These are phyloP conservation scores for Daldinia decipiens DNA, from an alignment of 495 filamentous ascomycete species.

Conservation along the genomic window DNA sequence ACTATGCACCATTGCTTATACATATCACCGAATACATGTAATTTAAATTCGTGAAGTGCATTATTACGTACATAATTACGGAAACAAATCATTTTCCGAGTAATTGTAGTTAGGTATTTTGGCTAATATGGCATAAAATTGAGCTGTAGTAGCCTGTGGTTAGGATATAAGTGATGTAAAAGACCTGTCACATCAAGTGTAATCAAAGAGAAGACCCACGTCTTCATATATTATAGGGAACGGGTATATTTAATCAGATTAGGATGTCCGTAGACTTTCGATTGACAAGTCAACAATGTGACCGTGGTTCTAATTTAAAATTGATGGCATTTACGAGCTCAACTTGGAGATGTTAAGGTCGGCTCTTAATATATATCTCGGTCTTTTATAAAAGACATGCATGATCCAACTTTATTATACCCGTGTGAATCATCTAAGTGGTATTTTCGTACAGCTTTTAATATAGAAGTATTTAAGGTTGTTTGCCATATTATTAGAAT, in stretches of 20 bases:
- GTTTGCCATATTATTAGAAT: no score
- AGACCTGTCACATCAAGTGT: neutral
- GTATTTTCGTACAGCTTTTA: neutral
- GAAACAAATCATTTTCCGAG: neutral
- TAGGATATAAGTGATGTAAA: neutral
- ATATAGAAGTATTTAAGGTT: neutral
- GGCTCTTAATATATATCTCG: neutral
- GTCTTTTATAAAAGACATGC: neutral
- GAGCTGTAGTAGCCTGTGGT: neutral
- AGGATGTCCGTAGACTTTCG: neutral
- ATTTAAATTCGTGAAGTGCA: neutral
- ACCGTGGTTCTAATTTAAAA: neutral
- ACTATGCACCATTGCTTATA: neutral
- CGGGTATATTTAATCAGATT: neutral
- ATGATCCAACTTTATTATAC: neutral
- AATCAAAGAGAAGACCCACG: conserved; percentile 4
- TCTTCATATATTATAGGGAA: neutral
- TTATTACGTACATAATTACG: neutral
- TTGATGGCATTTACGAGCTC: neutral
- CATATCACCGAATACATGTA: neutral
- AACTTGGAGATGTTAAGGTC: neutral
- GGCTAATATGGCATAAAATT: neutral
- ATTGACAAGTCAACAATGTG: neutral
- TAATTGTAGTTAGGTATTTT: neutral
- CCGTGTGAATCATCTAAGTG: neutral